Conservation (phyloP, 2,329 filamentous ascomycete species). For the Talaromyces sp. region DNA sequence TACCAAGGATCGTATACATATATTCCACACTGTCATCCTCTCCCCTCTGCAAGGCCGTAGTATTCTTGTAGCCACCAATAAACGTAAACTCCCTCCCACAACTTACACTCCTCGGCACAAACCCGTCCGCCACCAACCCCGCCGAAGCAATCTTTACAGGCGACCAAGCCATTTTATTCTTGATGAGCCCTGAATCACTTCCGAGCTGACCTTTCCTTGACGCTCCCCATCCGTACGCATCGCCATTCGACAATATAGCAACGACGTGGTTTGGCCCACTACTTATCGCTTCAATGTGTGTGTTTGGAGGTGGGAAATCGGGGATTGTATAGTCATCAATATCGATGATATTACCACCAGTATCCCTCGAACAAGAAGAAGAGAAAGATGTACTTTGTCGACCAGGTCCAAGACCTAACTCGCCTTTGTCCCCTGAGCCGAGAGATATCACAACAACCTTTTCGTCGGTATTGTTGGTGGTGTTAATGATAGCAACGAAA, state of each 20-base stretch:
- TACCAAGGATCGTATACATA: slow-evolving; percentile 61
- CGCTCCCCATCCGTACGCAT: slow-evolving; percentile 83
- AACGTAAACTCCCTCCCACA: slow-evolving; percentile 86
- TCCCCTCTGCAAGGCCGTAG: not conserved
- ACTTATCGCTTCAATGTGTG: slow-evolving; percentile 59
- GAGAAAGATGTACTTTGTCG: slow-evolving; percentile 19
- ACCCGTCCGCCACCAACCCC: slow-evolving; percentile 29
- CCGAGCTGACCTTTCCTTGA: slow-evolving; percentile 82
- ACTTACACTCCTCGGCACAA: slow-evolving; percentile 61
- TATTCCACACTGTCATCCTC: slow-evolving; percentile 52
- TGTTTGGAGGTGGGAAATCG: slow-evolving; percentile 59
- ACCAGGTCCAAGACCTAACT: slow-evolving; percentile 58
- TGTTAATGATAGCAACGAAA: slow-evolving; percentile 40
- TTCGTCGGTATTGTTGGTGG: slow-evolving; percentile 27
- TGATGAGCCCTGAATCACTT: slow-evolving; percentile 37
- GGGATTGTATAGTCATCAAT: not conserved
- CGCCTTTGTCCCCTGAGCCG: slow-evolving; percentile 65
- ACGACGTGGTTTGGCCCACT: slow-evolving; percentile 76
- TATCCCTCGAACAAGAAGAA: slow-evolving; percentile 38
- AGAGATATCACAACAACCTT: slow-evolving; percentile 51
- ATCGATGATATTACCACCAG: slow-evolving; percentile 39
- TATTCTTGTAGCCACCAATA: slow-evolving; percentile 46
- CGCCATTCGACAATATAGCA: slow-evolving; percentile 66
- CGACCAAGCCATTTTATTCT: slow-evolving; percentile 45
- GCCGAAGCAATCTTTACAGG: slow-evolving; percentile 58